Evolutionary conservation across 768 basidiomycete genomes (phyloP).

Genomic region (Serendipita sp.): DNA sequence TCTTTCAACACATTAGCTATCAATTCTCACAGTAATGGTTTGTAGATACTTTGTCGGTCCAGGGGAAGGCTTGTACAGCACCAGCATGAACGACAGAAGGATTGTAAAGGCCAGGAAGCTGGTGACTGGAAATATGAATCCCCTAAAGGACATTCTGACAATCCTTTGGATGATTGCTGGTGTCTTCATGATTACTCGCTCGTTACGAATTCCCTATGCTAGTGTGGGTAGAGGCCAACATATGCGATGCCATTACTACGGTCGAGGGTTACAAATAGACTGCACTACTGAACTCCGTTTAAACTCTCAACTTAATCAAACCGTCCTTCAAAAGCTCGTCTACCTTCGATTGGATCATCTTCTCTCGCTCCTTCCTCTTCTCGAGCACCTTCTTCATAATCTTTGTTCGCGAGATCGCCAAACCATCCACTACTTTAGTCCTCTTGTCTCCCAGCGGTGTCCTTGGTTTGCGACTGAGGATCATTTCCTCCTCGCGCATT

Average conservation of each 20-base stretch:
- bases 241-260: no score
- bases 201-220: no score
- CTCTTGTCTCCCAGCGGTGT: slow-evolving; percentile 20
- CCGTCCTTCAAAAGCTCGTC: slow-evolving; percentile 15
- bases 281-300: no score
- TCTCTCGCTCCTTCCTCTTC: slow-evolving; percentile 28
- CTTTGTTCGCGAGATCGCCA: slow-evolving; percentile 27
- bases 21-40: slow-evolving; percentile 4
- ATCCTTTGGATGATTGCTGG: neutral
- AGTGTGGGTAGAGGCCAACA: no score
- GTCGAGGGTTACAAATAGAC: no score
- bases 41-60: slow-evolving; percentile 38
- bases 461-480: slow-evolving; percentile 16
- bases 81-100: slow-evolving; percentile 58
- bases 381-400: slow-evolving; percentile 35
- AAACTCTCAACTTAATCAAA: no score
- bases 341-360: slow-evolving; percentile 24
- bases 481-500: slow-evolving; percentile 19
- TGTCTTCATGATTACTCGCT: neutral
- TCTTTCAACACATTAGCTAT: neutral
- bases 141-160: neutral
- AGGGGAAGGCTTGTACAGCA: slow-evolving; percentile 62
- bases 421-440: slow-evolving; percentile 21
- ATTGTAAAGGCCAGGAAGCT: slow-evolving; percentile 50
- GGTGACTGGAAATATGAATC: slow-evolving; percentile 28